Base-by-base conservation (phyloP, 2,329 filamentous ascomycete species). In the Arthroderma sp. region DNA sequence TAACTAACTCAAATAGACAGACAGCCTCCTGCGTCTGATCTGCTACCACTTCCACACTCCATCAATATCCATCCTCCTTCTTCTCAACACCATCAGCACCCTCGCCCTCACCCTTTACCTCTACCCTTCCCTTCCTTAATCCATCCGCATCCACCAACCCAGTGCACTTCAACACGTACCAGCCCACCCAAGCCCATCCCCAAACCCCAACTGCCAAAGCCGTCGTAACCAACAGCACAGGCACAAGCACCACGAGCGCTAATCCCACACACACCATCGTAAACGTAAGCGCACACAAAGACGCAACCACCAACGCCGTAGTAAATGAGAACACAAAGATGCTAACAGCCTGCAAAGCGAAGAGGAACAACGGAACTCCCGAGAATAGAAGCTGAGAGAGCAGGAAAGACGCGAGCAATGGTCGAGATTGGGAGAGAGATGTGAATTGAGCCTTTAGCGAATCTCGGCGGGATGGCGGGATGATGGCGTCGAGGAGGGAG, bases 331-430 rank as follows among this genome's bases (percentile, higher is more conserved):
- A 73, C 50, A 79, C 60, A 50, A 80, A 63, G 48, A 80, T 74
- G 34, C 75, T 77, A 36, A 80, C 53, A 45, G 73, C 69, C 68
- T 88, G 86, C 53, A 74, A 66, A 45, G 73, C 51, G 67, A 91
- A 89, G 50, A 87, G 65, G 36, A 79, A 62, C 47, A 88, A 55
- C 1, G 85, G 85, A 9, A 84, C 61, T 46, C 78, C 72, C 9
- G 78, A 78, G 50, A 87, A 71, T 47, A 78, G 60, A 47, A 80
- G 55, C 59, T 88, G 83, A 29, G 73, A 68, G 38, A 75, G 63
- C 46, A 86, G 58, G 60, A 91, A 85, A 47, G 78, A 76, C 45
- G 82, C 78, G 37, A 87, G 66, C 50, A 86, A 66, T 2, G 86
- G 86, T 46, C 82, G 80, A 40, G 72, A 66, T 4, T 71, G 62